phyloP scores from a whole-genome alignment of 192 early-diverging fungal genomes.

The Chytriomyces confervae region DNA sequence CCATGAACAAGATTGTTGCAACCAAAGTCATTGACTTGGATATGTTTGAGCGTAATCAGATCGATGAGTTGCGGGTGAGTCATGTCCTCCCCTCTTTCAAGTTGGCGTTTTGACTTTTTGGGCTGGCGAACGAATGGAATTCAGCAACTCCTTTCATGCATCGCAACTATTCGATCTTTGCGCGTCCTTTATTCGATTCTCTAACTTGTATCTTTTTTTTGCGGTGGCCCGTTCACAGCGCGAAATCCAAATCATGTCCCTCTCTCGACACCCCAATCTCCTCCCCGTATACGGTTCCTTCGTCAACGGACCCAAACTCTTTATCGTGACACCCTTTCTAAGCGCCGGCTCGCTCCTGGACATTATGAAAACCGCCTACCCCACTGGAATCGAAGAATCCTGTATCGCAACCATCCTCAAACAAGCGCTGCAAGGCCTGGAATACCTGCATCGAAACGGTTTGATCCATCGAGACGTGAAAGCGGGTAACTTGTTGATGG shows the following conservation, averaged over 20 bases:
- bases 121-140: too few relatives aligned
- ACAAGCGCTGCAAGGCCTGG: conserved; percentile 70
- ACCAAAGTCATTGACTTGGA: conserved; percentile 90
- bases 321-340: conserved; percentile 84
- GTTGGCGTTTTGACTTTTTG: neutral
- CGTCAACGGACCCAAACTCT: conserved; percentile 77
- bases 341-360: conserved; percentile 78
- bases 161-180: too few relatives aligned
- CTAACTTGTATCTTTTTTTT: neutral
- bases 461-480: conserved; percentile 76
- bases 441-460: conserved; percentile 69
- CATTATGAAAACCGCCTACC: conserved; percentile 87
- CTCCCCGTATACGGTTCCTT: conserved; percentile 84
- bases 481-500: conserved; percentile 70
- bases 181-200: neutral
- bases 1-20: conserved; percentile 69
- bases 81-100: neutral
- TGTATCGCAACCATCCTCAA: conserved; percentile 81
- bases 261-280: conserved; percentile 87
- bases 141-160: too few relatives aligned
- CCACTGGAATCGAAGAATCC: conserved; percentile 81
- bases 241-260: conserved; percentile 85
- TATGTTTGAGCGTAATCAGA: conserved; percentile 89
- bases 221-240: conserved; percentile 48
- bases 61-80: conserved; percentile 83